phyloP scores from a whole-genome alignment of 257 asterid species.

The Galeopsis tetrahit region DNA sequence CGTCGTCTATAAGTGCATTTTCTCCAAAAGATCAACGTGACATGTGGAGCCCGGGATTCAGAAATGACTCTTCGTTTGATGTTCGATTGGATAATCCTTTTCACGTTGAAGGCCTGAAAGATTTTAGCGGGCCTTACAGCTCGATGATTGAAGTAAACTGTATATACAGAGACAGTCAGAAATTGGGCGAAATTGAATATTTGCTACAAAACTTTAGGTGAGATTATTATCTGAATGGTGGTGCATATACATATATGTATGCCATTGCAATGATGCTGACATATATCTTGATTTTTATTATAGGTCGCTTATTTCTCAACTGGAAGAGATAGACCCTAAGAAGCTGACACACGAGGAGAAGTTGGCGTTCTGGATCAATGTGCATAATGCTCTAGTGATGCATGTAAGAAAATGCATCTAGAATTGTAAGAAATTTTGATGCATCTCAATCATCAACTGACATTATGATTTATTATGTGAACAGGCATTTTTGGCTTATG shows the following conservation, averaged over 20 bases:
- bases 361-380: conserved; percentile 94
- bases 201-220: conserved; percentile 81
- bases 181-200: conserved; percentile 72
- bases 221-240: conserved; percentile 18
- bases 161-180: conserved; percentile 78
- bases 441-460: conserved; percentile 17
- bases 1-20: conserved; percentile 75
- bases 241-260: not conserved
- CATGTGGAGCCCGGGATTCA: conserved; percentile 85
- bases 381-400: conserved; percentile 97
- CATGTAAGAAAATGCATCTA: conserved; percentile 61
- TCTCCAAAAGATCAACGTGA: conserved; percentile 83
- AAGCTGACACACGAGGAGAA: conserved; percentile 87
- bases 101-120: conserved; percentile 88
- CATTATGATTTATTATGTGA: conserved; percentile 13
- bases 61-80: conserved; percentile 83
- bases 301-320: conserved; percentile 85
- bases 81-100: conserved; percentile 91
- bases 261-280: not conserved
- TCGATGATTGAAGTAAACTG: conserved; percentile 93
- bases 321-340: conserved; percentile 83
- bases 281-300: conserved; percentile 7
- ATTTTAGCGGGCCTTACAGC: conserved; percentile 99
- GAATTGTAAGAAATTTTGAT: not conserved
- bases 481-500: conserved; percentile 93